Evolutionary conservation across 1,284 basidiomycete species (phyloP), one percentile per base, ranked within the genome.

Genomic region (Stereum hirsutum): DNA sequence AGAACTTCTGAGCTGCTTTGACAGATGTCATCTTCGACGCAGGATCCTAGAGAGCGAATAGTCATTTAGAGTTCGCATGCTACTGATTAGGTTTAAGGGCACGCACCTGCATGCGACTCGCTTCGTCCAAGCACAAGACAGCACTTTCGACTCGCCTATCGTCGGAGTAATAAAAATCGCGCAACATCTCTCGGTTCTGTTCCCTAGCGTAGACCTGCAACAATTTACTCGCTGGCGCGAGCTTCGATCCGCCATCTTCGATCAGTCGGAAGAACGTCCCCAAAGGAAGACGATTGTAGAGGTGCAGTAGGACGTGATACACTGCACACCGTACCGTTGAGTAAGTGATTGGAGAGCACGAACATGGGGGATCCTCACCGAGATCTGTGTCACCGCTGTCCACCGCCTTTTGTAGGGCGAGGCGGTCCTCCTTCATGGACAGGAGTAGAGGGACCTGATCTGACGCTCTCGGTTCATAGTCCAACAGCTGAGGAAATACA

Each of bases 91-190:
- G 19, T 17, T n/a, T n/a, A n/a, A 15, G 41, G 33, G 8, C 23
- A 33, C 33, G 27, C 24, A 42, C 47, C 34, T 47, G 39, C 46
- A 49, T 48, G 12, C 43, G 36, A 28, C 23, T 68, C 12, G 91
- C 88, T 58, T 96, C 93, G 33, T 89, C 86, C 33, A 99, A 65
- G 31, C 79, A 85, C 5, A 98, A 66, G 14, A 88, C 75, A 0
- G 91, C 96, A 57, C 83, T 93, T 55, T 98, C 94, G 6, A 90
- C 85, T 35, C 95, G 74, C 47, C 95, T 74, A 62, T 99, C 96
- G 57, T 99, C 96, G 41, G 95, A 95, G 59, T 95, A 99, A 64
- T 95, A 99, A 61, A 96, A 98, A 60, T 99, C 93, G 14, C 89
- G 74, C 11, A 98, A 68, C 75, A 99, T 84, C 49, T 93, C 91